Evolutionary conservation across 164 flowering plant species (phyloP).

Genomic region (Buxus sempervirens): DNA sequence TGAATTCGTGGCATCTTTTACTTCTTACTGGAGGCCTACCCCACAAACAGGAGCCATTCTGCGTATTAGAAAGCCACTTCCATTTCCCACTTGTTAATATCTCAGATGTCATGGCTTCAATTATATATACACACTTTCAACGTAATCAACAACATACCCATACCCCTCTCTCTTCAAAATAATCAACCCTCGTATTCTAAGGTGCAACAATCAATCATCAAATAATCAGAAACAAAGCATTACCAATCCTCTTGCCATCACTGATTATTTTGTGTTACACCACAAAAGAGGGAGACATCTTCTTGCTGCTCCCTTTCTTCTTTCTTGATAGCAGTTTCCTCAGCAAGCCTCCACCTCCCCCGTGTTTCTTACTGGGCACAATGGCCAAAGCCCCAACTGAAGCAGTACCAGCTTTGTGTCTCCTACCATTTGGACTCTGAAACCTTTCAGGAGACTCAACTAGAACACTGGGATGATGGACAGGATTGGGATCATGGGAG

Average conservation of each 20-base stretch:
- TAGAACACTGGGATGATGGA: slow-evolving; percentile 10
- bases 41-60: too few species aligned
- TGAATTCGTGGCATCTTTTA: too few species aligned
- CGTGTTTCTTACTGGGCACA: slow-evolving; percentile 49
- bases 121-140: too few species aligned
- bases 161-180: too few species aligned
- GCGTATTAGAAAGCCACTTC: too few species aligned
- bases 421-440: slow-evolving; percentile 18
- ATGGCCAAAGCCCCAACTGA: slow-evolving; percentile 44
- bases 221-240: slow-evolving; percentile 6
- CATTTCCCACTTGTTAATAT: too few species aligned
- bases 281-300: slow-evolving; percentile 26
- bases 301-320: slow-evolving; percentile 48
- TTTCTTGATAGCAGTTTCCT: slow-evolving; percentile 60
- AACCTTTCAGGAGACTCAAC: slow-evolving; percentile 16
- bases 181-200: too few species aligned
- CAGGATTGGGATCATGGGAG: slow-evolving; percentile 6
- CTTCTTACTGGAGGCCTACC: too few species aligned
- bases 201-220: too few species aligned
- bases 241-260: not conserved
- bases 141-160: too few species aligned
- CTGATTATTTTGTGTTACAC: slow-evolving; percentile 4
- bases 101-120: too few species aligned
- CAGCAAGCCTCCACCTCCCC: slow-evolving; percentile 47
- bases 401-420: slow-evolving; percentile 11